phyloP scores from a whole-genome alignment of 2,329 filamentous ascomycete genomes.

The Arthroderma uncinatum region DNA sequence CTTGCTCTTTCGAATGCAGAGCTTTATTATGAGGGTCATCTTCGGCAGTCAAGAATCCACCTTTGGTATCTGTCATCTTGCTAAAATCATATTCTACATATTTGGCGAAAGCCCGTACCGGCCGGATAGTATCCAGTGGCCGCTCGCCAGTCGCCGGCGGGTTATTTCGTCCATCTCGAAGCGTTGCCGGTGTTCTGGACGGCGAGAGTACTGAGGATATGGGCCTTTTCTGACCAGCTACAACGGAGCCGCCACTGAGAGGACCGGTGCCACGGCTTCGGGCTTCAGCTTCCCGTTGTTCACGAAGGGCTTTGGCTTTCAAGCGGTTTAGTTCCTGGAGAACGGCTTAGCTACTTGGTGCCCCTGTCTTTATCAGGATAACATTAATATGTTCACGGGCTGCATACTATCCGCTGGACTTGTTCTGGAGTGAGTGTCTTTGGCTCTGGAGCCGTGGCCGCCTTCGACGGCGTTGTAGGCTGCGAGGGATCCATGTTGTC shows the following conservation, averaged over 20 bases:
- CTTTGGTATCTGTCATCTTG: conserved; percentile 96
- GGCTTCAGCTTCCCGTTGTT: conserved; percentile 56
- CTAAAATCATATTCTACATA: conserved; percentile 98
- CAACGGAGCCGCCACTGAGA: conserved; percentile 35
- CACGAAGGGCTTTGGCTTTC: conserved; percentile 74
- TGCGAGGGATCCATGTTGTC: not conserved
- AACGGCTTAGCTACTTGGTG: conserved; percentile 1
- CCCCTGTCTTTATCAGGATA: not conserved
- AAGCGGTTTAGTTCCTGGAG: conserved; percentile 72
- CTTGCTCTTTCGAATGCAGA: conserved; percentile 46
- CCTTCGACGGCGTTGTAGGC: not conserved
- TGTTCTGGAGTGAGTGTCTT: conserved; percentile 48
- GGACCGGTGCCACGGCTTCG: conserved; percentile 22
- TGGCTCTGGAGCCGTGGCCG: not conserved
- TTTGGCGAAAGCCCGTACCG: conserved; percentile 79
- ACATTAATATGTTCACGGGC: not conserved
- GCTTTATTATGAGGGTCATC: conserved; percentile 86
- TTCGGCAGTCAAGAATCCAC: conserved; percentile 79
- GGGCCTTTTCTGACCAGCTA: conserved; percentile 60
- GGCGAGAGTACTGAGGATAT: conserved; percentile 49
- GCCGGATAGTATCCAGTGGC: conserved; percentile 48
- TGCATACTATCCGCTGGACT: conserved; percentile 44
- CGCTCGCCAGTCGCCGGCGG: conserved; percentile 21
- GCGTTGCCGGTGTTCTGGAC: conserved; percentile 41
- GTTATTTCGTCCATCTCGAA: conserved; percentile 54